phyloP scores from a whole-genome alignment of 495 filamentous ascomycete genomes.

The Talaromyces adpressus region DNA sequence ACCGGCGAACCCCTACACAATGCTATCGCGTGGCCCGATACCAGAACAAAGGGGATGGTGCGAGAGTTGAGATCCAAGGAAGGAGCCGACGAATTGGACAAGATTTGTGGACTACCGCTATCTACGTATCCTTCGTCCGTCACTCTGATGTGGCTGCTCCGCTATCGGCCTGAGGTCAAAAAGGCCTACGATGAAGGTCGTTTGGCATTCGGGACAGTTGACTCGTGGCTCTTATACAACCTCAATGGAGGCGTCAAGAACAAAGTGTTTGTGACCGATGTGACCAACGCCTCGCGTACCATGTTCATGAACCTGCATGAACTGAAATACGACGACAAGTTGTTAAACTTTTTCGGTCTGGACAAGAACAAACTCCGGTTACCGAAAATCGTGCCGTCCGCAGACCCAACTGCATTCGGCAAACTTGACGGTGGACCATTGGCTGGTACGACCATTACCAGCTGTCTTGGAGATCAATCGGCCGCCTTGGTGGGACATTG shows the following conservation, averaged over 20 bases:
- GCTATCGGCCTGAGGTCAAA: conserved; percentile 63
- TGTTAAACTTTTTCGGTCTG: conserved; percentile 79
- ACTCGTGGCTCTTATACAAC: conserved; percentile 86
- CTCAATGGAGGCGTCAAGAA: conserved; percentile 72
- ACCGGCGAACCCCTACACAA: conserved; percentile 84
- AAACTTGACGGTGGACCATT: conserved; percentile 55
- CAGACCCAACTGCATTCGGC: conserved; percentile 71
- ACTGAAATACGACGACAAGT: conserved; percentile 71
- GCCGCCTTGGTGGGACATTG: conserved; percentile 88
- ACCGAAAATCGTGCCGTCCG: conserved; percentile 82
- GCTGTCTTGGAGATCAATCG: conserved; percentile 91
- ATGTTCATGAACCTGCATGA: conserved; percentile 94
- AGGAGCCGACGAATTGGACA: conserved; percentile 57
- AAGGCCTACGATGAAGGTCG: conserved; percentile 73
- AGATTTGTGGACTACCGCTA: conserved; percentile 79
- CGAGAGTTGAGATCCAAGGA: conserved; percentile 60
- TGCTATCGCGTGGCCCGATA: conserved; percentile 94
- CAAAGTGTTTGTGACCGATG: conserved; percentile 76
- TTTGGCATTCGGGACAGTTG: conserved; percentile 85
- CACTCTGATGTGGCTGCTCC: conserved; percentile 82
- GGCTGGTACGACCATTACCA: conserved; percentile 66
- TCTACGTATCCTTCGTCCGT: conserved; percentile 91
- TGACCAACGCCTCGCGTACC: conserved; percentile 87
- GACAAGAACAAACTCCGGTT: conserved; percentile 57
- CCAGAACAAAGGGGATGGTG: conserved; percentile 71